Evolutionary conservation across 371 early-diverging fungal species (phyloP).

Genomic region (Furculomyces boomerangus): DNA sequence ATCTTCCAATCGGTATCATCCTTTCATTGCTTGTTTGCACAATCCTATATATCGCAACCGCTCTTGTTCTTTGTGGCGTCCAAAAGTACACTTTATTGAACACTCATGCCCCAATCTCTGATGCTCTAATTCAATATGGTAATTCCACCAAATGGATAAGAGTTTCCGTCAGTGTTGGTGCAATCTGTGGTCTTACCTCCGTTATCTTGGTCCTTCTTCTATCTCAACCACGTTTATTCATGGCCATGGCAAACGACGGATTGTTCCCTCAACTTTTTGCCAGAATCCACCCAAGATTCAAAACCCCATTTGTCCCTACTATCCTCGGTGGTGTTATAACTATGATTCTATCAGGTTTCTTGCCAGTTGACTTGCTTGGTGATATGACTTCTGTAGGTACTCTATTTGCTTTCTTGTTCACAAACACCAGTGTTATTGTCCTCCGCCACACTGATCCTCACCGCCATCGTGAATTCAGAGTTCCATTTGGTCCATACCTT

Average conservation of each 20-base stretch:
- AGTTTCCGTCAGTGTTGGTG: conserved; percentile 26
- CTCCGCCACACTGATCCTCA: conserved; percentile 2
- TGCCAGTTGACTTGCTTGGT: conserved; percentile 4
- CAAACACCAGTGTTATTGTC: neutral
- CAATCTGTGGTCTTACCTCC: conserved; percentile 40
- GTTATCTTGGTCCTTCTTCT: conserved; percentile 49
- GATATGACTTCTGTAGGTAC: conserved; percentile 5
- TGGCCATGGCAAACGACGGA: conserved; percentile 63
- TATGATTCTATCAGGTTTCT: conserved; percentile 1
- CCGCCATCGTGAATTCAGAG: neutral
- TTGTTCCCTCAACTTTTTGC: conserved; percentile 45
- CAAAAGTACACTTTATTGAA: conserved; percentile 27
- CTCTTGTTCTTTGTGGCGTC: conserved; percentile 51
- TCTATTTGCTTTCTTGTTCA: conserved; percentile 2
- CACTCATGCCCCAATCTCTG: conserved; percentile 33
- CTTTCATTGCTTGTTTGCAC: conserved; percentile 49
- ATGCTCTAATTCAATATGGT: conserved; percentile 17
- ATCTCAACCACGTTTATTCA: conserved; percentile 66
- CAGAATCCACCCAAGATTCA: conserved; percentile 6
- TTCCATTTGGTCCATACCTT: conserved; percentile 2
- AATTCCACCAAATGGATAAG: conserved; percentile 5
- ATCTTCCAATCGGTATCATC: conserved; percentile 70
- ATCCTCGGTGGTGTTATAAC: neutral
- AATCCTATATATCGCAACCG: conserved; percentile 40
- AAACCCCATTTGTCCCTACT: conserved; percentile 1